phyloP scores from a whole-genome alignment of 306 rosid species.

The Trifolium subterraneum region DNA sequence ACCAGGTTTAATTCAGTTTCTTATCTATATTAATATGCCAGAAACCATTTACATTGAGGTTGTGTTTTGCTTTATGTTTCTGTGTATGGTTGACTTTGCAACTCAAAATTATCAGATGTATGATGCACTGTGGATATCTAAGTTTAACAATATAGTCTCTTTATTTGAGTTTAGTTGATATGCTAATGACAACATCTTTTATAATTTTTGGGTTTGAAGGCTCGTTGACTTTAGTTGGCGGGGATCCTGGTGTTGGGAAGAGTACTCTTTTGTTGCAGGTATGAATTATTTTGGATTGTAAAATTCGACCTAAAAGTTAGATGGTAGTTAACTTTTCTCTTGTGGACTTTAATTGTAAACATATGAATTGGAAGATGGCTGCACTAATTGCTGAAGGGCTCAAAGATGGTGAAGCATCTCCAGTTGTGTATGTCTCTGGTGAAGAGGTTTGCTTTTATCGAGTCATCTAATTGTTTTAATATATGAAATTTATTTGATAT shows the following conservation, averaged over 20 bases:
- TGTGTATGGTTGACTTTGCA: constrained; percentile 7
- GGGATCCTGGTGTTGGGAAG: constrained; percentile 99
- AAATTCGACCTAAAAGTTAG: constrained; percentile 13
- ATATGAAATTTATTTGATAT: constrained; percentile 11
- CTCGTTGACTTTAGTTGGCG: constrained; percentile 87
- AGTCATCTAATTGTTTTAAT: constrained; percentile 33
- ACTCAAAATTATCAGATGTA: constrained; percentile 12
- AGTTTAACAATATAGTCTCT: constrained; percentile 10
- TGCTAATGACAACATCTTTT: constrained; percentile 34
- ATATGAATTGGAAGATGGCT: constrained; percentile 67
- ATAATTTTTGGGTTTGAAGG: constrained; percentile 64
- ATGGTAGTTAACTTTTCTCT: constrained; percentile 26
- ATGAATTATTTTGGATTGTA: constrained; percentile 27
- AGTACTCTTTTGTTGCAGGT: constrained; percentile 94
- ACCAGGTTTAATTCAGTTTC: constrained; percentile 67
- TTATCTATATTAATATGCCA: constrained; percentile 16
- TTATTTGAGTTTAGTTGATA: not conserved
- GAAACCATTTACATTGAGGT: constrained; percentile 22
- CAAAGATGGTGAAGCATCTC: constrained; percentile 50
- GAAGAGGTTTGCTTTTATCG: constrained; percentile 76
- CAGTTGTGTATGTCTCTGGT: constrained; percentile 90
- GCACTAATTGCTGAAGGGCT: constrained; percentile 71
- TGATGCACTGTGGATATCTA: not conserved
- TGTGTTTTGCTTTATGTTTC: not conserved
- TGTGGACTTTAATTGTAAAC: constrained; percentile 22